These are phyloP conservation scores for Trypanosoma cruzi DNA, from an alignment of 208 protist species.

Conservation along the genomic window DNA sequence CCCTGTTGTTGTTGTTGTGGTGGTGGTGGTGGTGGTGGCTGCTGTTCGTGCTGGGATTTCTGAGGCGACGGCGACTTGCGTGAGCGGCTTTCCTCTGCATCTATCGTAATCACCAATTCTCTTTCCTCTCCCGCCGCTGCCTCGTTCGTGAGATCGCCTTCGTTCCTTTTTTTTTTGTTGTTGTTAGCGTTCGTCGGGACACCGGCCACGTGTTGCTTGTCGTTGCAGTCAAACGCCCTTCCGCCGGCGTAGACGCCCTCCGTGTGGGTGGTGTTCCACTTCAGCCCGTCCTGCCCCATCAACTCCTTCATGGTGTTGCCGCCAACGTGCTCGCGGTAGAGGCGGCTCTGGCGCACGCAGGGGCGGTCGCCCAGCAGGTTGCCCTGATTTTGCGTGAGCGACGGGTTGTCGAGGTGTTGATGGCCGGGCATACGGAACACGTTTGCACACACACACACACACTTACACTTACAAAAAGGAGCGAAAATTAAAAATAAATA, in stretches of 20 bases:
- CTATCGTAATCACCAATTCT: slow-evolving; percentile 26
- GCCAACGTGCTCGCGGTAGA: slow-evolving; percentile 78
- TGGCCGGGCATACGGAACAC: slow-evolving; percentile 54
- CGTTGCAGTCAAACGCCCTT: slow-evolving; percentile 73
- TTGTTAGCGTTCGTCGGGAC: background rate
- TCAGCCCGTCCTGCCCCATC: slow-evolving; percentile 75
- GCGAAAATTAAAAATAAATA: no score
- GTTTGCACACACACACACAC: no score
- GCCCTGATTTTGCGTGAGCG: slow-evolving; percentile 84
- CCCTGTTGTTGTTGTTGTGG: background rate
- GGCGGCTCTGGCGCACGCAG: slow-evolving; percentile 83
- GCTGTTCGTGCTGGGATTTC: background rate
- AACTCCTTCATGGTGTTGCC: slow-evolving; percentile 90
- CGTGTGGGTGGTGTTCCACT: slow-evolving; percentile 78
- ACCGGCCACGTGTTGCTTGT: background rate
- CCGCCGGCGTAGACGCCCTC: slow-evolving; percentile 81
- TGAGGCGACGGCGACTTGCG: no score
- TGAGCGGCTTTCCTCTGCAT: background rate
- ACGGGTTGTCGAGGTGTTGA: slow-evolving; percentile 53
- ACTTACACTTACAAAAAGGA: no score
- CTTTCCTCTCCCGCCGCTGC: slow-evolving; percentile 3
- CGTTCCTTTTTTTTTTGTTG: slow-evolving; percentile 31
- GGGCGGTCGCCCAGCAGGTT: slow-evolving; percentile 88
- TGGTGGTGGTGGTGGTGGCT: slow-evolving; percentile 13
- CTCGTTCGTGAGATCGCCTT: slow-evolving; percentile 10